Evolutionary conservation across 2,329 filamentous ascomycete species (phyloP).

Genomic region (Diaporthe destruens): DNA sequence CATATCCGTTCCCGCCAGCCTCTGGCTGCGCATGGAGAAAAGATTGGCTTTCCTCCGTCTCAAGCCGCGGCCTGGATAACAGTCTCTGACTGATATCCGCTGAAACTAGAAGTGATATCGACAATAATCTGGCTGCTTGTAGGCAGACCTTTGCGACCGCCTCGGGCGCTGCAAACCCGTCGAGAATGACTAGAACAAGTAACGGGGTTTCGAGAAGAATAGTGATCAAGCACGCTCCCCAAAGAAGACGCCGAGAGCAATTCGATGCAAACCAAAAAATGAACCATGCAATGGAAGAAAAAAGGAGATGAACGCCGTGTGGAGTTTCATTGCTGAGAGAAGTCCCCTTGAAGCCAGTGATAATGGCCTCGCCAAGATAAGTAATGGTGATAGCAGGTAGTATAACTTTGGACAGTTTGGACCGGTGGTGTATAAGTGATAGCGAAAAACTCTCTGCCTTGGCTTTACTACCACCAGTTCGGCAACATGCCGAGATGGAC

Average conservation of each 20-base stretch:
- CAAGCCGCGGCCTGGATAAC: neutral
- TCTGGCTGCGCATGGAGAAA: constrained; percentile 6
- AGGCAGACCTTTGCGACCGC: neutral
- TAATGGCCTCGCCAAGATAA: neutral
- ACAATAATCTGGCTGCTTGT: neutral
- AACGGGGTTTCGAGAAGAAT: constrained; percentile 2
- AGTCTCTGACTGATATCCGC: neutral
- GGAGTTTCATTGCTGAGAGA: neutral
- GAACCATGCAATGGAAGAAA: neutral
- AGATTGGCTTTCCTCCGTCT: constrained; percentile 3
- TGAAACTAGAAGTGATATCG: neutral
- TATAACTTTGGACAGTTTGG: neutral
- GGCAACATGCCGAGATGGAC: neutral
- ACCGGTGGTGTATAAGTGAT: neutral
- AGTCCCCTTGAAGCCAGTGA: neutral
- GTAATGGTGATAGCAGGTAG: neutral
- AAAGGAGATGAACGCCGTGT: neutral
- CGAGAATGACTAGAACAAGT: neutral
- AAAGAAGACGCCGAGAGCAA: neutral
- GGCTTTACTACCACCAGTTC: neutral
- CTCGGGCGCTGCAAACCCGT: neutral
- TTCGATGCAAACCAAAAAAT: constrained; percentile 5
- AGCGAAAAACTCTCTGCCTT: neutral
- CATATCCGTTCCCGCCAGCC: neutral
- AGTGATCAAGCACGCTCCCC: neutral